Evolutionary conservation across 257 asterid genomes (phyloP), one percentile per base, ranked within the genome.

Genomic region (Craterostigma plantagineum): DNA sequence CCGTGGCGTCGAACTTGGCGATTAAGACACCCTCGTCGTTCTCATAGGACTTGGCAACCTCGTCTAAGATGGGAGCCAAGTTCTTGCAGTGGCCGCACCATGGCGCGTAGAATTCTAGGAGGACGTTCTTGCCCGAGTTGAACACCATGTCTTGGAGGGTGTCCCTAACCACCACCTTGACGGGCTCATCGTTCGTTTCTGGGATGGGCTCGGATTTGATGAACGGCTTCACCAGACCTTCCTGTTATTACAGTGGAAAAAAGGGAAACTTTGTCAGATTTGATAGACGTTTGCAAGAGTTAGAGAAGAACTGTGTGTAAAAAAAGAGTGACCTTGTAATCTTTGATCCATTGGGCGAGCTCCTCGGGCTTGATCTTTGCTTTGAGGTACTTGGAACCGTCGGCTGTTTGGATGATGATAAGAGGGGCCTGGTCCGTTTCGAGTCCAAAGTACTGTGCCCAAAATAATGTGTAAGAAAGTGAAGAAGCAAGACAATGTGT

Each of bases 51-150:
- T 62, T 17, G 30, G 95, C 93, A 34, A 84, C 84, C 70, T 76
- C 93, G 34, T 79, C 95, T 73, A 84, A 56, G 56, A 70, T 76
- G 17, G 93, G 95, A 42, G 92, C 93, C 44, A 84, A 64, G 35
- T 60, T 38, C 66, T 77, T 59, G 90, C 95, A 76, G 68, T 80
- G 93, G 56, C 90, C 87, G 45, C 95, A 79, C 92, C 92, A 79
- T 7, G 93, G 93, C 34, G 95, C 84, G 47, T 84, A 76, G 56
- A 84, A 79, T 53, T 79, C 90, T 0, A 84, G 58, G 43, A 84
- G 54, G 56, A 84, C 92, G 57, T 82, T 76, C 70, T 82, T 82
- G 13, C 76, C 81, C 3, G 95, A 82, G 51, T 69, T 76, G 71
- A 73, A 63, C 34, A 79, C 83, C 42, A 63, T 12, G 30, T 82